phyloP scores from a whole-genome alignment of 805 yeast genomes.

The Kazachstania taianensis region DNA sequence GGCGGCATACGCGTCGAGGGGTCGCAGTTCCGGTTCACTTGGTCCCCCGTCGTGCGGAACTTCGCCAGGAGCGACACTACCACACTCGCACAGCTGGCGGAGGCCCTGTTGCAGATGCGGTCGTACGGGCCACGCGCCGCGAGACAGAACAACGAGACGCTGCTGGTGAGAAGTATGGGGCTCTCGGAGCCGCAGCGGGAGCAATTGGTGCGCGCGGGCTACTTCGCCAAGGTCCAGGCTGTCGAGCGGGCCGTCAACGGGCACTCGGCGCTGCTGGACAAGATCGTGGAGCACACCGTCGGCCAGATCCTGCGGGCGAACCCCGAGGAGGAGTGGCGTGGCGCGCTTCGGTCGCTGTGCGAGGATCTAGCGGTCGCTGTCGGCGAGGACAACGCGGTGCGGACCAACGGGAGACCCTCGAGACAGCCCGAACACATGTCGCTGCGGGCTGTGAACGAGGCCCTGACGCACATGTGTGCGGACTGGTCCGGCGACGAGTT shows the following conservation, averaged over 20 bases:
- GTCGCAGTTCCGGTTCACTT: too few species aligned
- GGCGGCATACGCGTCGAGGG: too few species aligned
- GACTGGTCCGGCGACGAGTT: slow-evolving; percentile 51
- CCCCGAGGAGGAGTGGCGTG: background rate
- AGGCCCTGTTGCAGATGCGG: background rate
- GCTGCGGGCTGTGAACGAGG: slow-evolving; percentile 31
- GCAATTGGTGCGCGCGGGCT: slow-evolving; percentile 5
- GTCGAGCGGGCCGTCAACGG: slow-evolving; percentile 1
- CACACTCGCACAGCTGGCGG: background rate
- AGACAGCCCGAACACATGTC: background rate
- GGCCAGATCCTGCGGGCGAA: background rate
- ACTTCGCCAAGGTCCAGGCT: slow-evolving; percentile 1
- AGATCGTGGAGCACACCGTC: slow-evolving; percentile 1
- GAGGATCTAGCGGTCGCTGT: background rate
- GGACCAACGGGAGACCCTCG: background rate
- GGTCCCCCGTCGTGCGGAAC: too few species aligned
- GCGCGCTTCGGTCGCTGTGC: background rate
- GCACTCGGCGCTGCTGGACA: background rate
- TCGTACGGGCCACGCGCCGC: background rate
- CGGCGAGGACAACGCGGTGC: background rate
- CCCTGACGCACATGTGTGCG: slow-evolving; percentile 64
- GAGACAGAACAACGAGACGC: background rate
- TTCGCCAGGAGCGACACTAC: too few species aligned
- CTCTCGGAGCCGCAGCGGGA: background rate
- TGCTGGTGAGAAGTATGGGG: background rate